Evolutionary conservation across 2,329 filamentous ascomycete genomes (phyloP).

Genomic region (Pseudocercospora crystallina): DNA sequence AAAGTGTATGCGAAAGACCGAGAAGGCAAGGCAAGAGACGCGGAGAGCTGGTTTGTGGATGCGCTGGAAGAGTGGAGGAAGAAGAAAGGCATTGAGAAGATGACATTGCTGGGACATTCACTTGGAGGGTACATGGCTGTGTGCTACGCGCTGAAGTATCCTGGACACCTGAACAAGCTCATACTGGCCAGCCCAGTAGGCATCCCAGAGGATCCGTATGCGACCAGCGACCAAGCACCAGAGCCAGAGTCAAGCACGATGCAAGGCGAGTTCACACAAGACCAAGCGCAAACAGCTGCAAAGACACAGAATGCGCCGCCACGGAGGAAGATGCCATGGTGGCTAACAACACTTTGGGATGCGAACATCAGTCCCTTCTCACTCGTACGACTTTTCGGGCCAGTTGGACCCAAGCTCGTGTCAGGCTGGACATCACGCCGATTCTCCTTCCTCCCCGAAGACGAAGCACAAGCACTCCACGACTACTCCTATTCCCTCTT

Average conservation of each 20-base stretch:
- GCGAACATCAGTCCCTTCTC: conserved; percentile 95
- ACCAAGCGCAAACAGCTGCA: conserved; percentile 37
- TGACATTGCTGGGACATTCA: conserved; percentile 90
- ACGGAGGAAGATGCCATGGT: conserved; percentile 69
- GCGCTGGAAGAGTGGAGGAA: conserved; percentile 94
- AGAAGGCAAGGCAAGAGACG: conserved; percentile 78
- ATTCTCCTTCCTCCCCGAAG: conserved; percentile 80
- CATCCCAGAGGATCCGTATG: conserved; percentile 90
- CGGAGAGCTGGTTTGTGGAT: conserved; percentile 94
- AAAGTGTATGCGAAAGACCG: conserved; percentile 76
- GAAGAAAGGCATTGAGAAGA: conserved; percentile 83
- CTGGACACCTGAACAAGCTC: conserved; percentile 89
- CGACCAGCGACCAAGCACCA: conserved; percentile 75
- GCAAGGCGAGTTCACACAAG: conserved; percentile 72
- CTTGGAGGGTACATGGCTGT: conserved; percentile 93
- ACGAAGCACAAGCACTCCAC: conserved; percentile 81
- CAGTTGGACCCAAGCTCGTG: conserved; percentile 84
- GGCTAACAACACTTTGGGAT: conserved; percentile 94
- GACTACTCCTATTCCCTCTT: conserved; percentile 95
- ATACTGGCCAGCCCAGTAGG: conserved; percentile 93
- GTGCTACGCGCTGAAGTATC: conserved; percentile 94
- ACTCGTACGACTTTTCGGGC: conserved; percentile 82
- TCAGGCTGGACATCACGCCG: conserved; percentile 92
- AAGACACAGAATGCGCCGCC: conserved; percentile 47
- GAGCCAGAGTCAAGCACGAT: conserved; percentile 72